Evolutionary conservation across 306 rosid species (phyloP), one percentile per base, ranked within the genome.

Genomic region (Lathyrus aphaca): DNA sequence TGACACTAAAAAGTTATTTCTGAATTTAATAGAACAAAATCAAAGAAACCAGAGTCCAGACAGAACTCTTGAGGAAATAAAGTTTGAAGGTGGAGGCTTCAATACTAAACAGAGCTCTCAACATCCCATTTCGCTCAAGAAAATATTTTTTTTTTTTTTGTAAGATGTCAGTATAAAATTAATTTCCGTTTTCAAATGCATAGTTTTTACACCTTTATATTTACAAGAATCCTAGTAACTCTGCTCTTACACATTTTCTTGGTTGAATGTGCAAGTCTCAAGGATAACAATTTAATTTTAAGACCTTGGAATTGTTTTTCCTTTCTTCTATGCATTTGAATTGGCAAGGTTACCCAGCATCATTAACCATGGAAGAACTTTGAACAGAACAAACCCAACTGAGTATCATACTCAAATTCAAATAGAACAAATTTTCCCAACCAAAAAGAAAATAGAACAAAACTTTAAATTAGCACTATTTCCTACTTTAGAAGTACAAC

Each of bases 271-370:
- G 17, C 3, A 14, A 14, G 23, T 32, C 44, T 59, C 65, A 8
- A 59, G 19, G 64, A 8, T 13, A 57, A 14, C 15, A 17, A 29
- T 29, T 57, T 27, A 16, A 15, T 32, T 58, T 58, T 44, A 32
- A 58, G 64, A 58, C 64, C 43, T 15, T 32, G 10, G 40, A 32
- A 58, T 58, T 58, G 13, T n/a, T 29, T 14, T 58, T 30, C 64
- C 64, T 29, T 58, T 30, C 42, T 30, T n/a, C 64, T 8, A 8
- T 29, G 64, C 64, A 58, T 58, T 58, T 58, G 64, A 30, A 58
- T 8, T 8, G 15, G 64, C 64, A 58, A 29, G 19, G 6, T 32
- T 30, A n/a, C 25, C 16, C 4, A 8, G 19, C 64, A 32, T 30
- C 11, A 58, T 14, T 29, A 58, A 30, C 35, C 5, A 58, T 17